Percentiles rank a stretch among this genome's conserved stretches.
Evolutionary conservation across 1,139 yeast species (phyloP).

Genomic region (Yamadazyma membranifaciens): DNA sequence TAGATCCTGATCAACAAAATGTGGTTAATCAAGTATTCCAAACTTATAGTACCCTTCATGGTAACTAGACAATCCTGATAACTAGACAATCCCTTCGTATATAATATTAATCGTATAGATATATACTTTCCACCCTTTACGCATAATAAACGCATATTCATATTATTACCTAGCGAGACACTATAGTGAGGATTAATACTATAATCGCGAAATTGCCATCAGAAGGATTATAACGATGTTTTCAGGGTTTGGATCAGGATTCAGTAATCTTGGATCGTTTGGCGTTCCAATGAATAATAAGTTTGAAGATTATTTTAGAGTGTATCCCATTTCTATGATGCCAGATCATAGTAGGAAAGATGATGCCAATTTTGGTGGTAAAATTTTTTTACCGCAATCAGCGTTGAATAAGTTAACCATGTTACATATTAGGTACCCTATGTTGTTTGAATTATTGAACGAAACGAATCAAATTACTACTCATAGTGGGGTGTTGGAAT

Average conservation of each 20-base stretch:
- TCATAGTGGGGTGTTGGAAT: constrained; percentile 94
- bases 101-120: neutral
- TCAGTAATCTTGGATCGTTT: constrained; percentile 37
- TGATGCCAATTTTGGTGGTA: constrained; percentile 93
- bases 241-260: constrained; percentile 43
- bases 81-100: neutral
- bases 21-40: constrained; percentile 31
- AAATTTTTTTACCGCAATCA: constrained; percentile 90
- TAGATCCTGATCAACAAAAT: constrained; percentile 35
- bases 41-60: constrained; percentile 8
- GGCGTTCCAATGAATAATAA: constrained; percentile 28
- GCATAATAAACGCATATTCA: neutral
- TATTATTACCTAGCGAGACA: neutral
- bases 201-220: constrained; percentile 1
- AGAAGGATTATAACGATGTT: constrained; percentile 27
- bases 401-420: constrained; percentile 85
- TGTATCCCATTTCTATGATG: constrained; percentile 92
- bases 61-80: constrained; percentile 1
- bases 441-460: constrained; percentile 80
- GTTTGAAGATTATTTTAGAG: constrained; percentile 82
- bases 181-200: too few species aligned
- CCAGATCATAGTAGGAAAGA: constrained; percentile 75
- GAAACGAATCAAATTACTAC: constrained; percentile 60
- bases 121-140: neutral
- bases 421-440: constrained; percentile 88